phyloP scores from a whole-genome alignment of 2,329 filamentous ascomycete genomes.

The Ophiosphaerella narmari region DNA sequence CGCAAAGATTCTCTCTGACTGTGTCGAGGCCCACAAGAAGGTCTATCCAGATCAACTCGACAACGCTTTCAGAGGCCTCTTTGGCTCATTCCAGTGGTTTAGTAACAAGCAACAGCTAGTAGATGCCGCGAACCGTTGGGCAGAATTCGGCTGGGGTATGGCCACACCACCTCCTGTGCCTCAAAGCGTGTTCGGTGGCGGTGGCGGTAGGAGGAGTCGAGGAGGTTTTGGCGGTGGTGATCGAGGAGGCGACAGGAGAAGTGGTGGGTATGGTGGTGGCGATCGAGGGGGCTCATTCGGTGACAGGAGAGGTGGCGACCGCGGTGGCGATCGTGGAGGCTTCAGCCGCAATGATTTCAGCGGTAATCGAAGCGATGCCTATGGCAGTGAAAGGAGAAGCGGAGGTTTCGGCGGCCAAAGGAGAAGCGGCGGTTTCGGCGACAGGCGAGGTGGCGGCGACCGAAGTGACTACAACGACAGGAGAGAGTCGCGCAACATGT shows the following conservation, averaged over 20 bases:
- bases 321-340: conserved; percentile 15
- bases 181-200: conserved; percentile 20
- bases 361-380: neutral
- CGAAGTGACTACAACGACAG: conserved; percentile 1
- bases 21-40: conserved; percentile 50
- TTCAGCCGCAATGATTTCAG: conserved; percentile 17
- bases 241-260: conserved; percentile 12
- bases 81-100: conserved; percentile 58
- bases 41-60: conserved; percentile 51
- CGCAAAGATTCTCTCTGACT: conserved; percentile 52
- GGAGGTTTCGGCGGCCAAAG: conserved; percentile 8
- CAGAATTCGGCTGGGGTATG: conserved; percentile 55
- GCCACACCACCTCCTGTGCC: conserved; percentile 46
- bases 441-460: conserved; percentile 5
- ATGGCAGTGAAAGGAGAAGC: conserved; percentile 5
- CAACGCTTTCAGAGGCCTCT: conserved; percentile 61
- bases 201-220: conserved; percentile 15
- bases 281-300: conserved; percentile 21
- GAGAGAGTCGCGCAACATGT: conserved; percentile 15
- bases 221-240: conserved; percentile 7
- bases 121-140: conserved; percentile 51
- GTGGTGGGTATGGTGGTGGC: conserved; percentile 10
- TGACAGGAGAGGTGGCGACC: conserved; percentile 20
- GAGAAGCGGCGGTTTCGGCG: conserved; percentile 10
- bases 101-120: conserved; percentile 49